phyloP scores from a whole-genome alignment of 2,329 filamentous ascomycete species.

The Nothomitra cinnamomea region DNA sequence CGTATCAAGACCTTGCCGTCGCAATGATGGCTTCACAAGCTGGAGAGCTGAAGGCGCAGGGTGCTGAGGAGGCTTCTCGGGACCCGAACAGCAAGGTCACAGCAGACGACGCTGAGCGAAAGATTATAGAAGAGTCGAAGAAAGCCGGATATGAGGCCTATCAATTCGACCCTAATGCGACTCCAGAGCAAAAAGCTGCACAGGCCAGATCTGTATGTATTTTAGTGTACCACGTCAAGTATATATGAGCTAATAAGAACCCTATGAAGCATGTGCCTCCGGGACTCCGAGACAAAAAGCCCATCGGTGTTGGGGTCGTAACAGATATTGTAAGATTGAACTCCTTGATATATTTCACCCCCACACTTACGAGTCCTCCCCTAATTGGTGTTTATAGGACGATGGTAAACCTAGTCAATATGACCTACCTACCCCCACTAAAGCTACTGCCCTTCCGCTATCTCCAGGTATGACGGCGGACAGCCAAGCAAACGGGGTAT shows the following conservation, averaged over 20 bases:
- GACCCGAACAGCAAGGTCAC: constrained; percentile 52
- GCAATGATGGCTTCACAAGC: constrained; percentile 13
- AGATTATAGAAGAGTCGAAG: constrained; percentile 59
- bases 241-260: constrained; percentile 9
- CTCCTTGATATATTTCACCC: constrained; percentile 3
- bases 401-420: constrained; percentile 52
- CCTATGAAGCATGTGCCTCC: constrained; percentile 39
- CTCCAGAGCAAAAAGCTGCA: constrained; percentile 65
- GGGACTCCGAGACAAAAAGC: constrained; percentile 42
- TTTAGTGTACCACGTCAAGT: neutral
- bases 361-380: neutral
- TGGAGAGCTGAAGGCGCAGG: constrained; percentile 65
- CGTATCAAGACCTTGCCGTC: neutral
- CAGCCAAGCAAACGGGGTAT: constrained; percentile 31
- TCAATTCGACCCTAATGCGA: constrained; percentile 75
- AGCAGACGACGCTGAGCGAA: constrained; percentile 53
- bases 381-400: constrained; percentile 18
- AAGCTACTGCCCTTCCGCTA: constrained; percentile 42
- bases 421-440: constrained; percentile 60
- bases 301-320: constrained; percentile 51
- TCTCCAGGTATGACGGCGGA: constrained; percentile 28
- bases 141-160: constrained; percentile 67
- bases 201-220: constrained; percentile 56
- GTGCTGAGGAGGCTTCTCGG: constrained; percentile 57
- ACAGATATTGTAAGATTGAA: constrained; percentile 47